Evolutionary conservation across 768 basidiomycete species (phyloP), one percentile per base, ranked within the genome.

Genomic region (Nidularia pulvinata): DNA sequence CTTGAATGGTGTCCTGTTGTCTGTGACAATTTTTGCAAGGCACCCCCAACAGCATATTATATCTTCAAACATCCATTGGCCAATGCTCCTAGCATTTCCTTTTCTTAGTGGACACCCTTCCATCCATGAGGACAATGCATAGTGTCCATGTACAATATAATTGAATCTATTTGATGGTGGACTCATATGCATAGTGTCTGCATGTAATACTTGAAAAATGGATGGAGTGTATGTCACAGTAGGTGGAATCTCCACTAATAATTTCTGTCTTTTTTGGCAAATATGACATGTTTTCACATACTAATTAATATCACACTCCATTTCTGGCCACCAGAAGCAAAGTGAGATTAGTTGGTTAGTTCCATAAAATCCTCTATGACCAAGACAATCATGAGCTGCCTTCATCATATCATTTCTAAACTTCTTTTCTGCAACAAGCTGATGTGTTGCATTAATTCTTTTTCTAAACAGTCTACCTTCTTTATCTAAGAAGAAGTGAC

Each of bases 31-130:
- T 30, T 71, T 61, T 0, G 10, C 16, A 0, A 76, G 19, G 11
- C 67, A 62, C 3, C 75, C 77, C 76, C 76, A 79, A 32, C 66
- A 33, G 46, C 65, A 69, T 0, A 72, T 56, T 2, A 74, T 65
- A 9, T 74, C 67, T 54, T 65, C 59, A 7, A 62, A 64, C 0
- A 68, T 33, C 61, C 62, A 72, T 5, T 51, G 47, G 0, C 56
- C 65, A 11, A 72, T 56, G 0, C 58, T 48, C 10, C 46, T 49
- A 0, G 55, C 65, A n/a, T 47, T 65, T 25, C 68, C 63, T 1
- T 58, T 52, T 50, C 50, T 53, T 1, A 68, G 22, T 1, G 63
- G 51, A 33, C 59, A 42, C 2, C 53, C 65, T 57, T 71, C 68
- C 4, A 54, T 54, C 55, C 57, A 69, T 9, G 55, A 50, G 0